phyloP scores from a whole-genome alignment of 2,329 filamentous ascomycete species.

The Penicillium sp. region DNA sequence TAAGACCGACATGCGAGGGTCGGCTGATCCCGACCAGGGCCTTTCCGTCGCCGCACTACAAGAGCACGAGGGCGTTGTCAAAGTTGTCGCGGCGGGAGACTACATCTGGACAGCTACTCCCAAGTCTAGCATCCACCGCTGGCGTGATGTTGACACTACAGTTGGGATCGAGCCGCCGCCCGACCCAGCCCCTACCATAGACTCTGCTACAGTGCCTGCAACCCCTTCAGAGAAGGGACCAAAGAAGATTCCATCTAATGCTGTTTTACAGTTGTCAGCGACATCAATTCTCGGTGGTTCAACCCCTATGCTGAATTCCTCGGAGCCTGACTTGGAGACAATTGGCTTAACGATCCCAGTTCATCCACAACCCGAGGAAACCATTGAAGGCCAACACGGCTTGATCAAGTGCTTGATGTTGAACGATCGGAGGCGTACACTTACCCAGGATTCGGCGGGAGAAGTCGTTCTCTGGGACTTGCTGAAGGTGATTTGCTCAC shows the following conservation, averaged over 20 bases:
- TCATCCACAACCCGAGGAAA: conserved; percentile 68
- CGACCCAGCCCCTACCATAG: conserved; percentile 48
- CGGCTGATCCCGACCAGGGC: conserved; percentile 78
- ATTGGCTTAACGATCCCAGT: conserved; percentile 59
- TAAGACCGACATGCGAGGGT: conserved; percentile 84
- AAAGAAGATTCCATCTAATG: conserved; percentile 70
- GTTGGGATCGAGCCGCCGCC: conserved; percentile 58
- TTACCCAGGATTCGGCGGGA: conserved; percentile 91
- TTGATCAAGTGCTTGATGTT: conserved; percentile 89
- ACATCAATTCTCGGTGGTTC: conserved; percentile 68
- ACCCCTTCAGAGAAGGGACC: conserved; percentile 21
- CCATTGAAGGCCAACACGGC: conserved; percentile 92
- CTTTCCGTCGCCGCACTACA: conserved; percentile 87
- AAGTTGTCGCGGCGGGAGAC: conserved; percentile 63
- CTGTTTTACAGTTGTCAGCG: conserved; percentile 79
- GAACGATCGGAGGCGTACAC: conserved; percentile 82
- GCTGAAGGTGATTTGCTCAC: conserved; percentile 59
- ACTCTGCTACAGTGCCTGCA: conserved; percentile 16
- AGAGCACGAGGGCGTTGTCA: conserved; percentile 72
- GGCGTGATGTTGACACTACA: conserved; percentile 80
- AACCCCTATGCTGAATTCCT: conserved; percentile 48
- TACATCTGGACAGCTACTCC: conserved; percentile 89
- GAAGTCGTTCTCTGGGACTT: conserved; percentile 96
- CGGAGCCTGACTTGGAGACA: conserved; percentile 54
- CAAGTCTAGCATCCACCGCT: conserved; percentile 87